Conservation (phyloP, 371 early-diverging fungal species). For the Apophysomyces sp. region DNA sequence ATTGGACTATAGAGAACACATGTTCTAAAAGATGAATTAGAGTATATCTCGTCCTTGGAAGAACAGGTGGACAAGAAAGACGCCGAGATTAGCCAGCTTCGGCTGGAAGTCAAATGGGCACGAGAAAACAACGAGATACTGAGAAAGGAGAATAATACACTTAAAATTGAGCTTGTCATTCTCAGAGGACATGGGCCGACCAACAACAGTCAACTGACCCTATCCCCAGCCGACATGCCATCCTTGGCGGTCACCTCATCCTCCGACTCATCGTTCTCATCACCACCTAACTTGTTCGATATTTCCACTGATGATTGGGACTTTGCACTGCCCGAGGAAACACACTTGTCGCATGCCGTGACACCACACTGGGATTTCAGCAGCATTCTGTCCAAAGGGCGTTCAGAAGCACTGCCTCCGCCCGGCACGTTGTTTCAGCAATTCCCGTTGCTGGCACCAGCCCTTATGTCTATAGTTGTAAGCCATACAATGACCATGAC, state of each 20-base stretch:
- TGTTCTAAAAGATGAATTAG: slow-evolving; percentile 22
- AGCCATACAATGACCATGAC: slow-evolving; percentile 44
- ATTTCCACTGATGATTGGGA: background rate
- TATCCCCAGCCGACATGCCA: slow-evolving; percentile 8
- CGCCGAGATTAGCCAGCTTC: slow-evolving; percentile 55
- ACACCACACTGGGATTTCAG: slow-evolving; percentile 44
- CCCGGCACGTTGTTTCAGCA: slow-evolving; percentile 17
- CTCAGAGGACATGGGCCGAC: slow-evolving; percentile 9
- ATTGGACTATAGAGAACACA: background rate
- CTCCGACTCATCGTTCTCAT: slow-evolving; percentile 21
- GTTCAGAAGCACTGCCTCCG: background rate
- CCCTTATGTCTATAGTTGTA: slow-evolving; percentile 22
- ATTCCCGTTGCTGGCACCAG: slow-evolving; percentile 31
- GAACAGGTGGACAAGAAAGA: slow-evolving; percentile 44
- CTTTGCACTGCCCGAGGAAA: slow-evolving; percentile 11
- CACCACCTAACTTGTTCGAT: slow-evolving; percentile 22
- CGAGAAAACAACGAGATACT: slow-evolving; percentile 25
- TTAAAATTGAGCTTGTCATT: slow-evolving; percentile 32
- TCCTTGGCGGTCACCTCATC: slow-evolving; percentile 19
- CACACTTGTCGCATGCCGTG: slow-evolving; percentile 38
- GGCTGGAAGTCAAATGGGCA: slow-evolving; percentile 49
- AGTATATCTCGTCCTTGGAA: slow-evolving; percentile 79
- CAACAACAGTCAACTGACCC: slow-evolving; percentile 2
- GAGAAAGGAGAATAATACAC: slow-evolving; percentile 34
- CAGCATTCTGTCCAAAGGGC: slow-evolving; percentile 25